Conservation (phyloP, 257 asterid species). For the Misopates orontium region DNA sequence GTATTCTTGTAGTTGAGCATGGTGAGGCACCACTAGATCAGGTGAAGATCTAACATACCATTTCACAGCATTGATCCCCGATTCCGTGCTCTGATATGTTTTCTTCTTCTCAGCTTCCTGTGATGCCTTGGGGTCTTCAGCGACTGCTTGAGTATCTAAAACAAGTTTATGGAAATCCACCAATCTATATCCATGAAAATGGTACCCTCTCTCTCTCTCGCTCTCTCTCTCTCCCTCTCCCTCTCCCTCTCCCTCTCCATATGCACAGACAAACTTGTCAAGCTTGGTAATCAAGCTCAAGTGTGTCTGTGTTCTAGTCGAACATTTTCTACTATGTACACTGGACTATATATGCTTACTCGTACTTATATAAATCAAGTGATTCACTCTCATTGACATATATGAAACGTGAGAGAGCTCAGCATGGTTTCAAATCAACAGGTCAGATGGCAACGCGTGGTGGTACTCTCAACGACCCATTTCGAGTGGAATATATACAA, state of each 20-base stretch:
- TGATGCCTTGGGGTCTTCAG: slow-evolving; percentile 32
- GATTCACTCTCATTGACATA: background rate
- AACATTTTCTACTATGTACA: no score
- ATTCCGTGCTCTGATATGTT: background rate
- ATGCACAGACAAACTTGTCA: no score
- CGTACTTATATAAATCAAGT: background rate
- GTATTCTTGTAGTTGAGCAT: background rate
- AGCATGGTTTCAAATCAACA: slow-evolving; percentile 13
- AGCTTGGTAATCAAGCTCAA: no score
- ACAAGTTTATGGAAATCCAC: slow-evolving; percentile 46
- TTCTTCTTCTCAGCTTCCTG: slow-evolving; percentile 16
- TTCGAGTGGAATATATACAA: slow-evolving; percentile 38
- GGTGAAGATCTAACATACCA: background rate
- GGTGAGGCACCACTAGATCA: background rate
- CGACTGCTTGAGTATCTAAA: slow-evolving; percentile 39
- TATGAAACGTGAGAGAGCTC: background rate
- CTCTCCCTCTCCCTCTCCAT: no score
- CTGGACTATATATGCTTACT: background rate
- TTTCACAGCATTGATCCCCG: background rate
- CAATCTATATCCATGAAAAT: slow-evolving; percentile 49
- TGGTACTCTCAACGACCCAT: slow-evolving; percentile 37
- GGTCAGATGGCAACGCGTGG: slow-evolving; percentile 37
- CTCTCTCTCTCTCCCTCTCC: no score
- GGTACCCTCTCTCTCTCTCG: slow-evolving; percentile 32
- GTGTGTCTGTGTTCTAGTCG: no score